Evolutionary conservation across 371 early-diverging fungal species (phyloP).

Genomic region (Mucor racemosus): DNA sequence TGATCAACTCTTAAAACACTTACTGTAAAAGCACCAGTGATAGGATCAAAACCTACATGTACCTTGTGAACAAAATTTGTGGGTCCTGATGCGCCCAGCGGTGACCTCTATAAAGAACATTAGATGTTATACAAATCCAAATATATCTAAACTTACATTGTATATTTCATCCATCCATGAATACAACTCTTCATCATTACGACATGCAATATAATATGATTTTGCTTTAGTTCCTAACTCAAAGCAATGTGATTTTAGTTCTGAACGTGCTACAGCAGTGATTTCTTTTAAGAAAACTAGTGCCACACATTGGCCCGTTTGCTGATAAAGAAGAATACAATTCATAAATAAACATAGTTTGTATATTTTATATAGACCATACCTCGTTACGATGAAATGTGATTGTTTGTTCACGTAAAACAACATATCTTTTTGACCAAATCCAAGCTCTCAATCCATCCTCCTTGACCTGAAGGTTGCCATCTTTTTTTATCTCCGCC

Average conservation of each 20-base stretch:
- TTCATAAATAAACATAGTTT: not conserved
- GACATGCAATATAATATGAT: constrained; percentile 74
- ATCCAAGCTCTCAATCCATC: constrained; percentile 77
- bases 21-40: constrained; percentile 81
- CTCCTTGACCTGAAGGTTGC: constrained; percentile 75
- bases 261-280: constrained; percentile 69
- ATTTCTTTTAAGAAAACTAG: constrained; percentile 80
- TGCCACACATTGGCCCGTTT: constrained; percentile 53
- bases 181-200: constrained; percentile 84
- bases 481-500: constrained; percentile 63
- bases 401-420: constrained; percentile 81
- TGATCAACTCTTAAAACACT: constrained; percentile 13
- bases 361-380: not conserved
- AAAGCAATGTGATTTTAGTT: constrained; percentile 77
- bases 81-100: constrained; percentile 71
- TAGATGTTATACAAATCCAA: not conserved
- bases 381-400: constrained; percentile 88
- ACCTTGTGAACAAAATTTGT: constrained; percentile 86
- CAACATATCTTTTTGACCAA: constrained; percentile 86
- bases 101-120: constrained; percentile 36
- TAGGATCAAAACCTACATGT: constrained; percentile 88
- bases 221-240: constrained; percentile 77
- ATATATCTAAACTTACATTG: constrained; percentile 44
- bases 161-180: constrained; percentile 89
- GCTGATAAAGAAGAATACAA: constrained; percentile 35